Conservation (phyloP, 2,329 filamentous ascomycete species). For the Penicillium rolfsii region DNA sequence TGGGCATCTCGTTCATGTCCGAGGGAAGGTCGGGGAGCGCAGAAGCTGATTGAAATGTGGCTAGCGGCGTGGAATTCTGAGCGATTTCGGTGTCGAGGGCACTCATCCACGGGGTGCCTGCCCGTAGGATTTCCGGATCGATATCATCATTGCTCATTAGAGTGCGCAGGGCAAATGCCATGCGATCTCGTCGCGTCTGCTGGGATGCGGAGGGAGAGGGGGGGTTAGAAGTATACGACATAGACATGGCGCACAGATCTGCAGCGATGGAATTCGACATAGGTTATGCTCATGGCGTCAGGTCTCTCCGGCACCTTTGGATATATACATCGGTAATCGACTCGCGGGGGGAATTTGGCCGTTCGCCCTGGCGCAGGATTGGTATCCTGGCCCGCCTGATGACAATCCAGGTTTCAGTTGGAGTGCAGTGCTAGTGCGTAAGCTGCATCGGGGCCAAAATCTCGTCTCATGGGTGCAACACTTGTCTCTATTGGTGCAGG, state of each 20-base stretch:
- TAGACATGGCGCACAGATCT: background rate
- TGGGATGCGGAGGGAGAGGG: background rate
- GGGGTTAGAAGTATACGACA: background rate
- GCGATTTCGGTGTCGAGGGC: background rate
- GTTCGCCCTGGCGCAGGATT: background rate
- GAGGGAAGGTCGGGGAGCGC: background rate
- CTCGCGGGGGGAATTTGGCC: background rate
- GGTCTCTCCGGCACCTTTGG: background rate
- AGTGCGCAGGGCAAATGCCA: background rate
- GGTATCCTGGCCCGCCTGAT: background rate
- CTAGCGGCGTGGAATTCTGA: background rate
- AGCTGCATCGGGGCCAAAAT: background rate
- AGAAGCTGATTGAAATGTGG: background rate
- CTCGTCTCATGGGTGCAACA: background rate
- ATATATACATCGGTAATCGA: background rate
- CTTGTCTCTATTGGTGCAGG: background rate
- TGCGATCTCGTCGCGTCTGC: constrained; percentile 2
- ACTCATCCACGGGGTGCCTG: background rate
- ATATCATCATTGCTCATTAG: constrained; percentile 1
- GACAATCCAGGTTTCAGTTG: background rate
- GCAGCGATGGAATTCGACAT: background rate
- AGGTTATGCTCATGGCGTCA: background rate
- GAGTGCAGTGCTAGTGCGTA: background rate
- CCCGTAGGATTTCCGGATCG: background rate
- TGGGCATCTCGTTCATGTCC: background rate